phyloP scores from a whole-genome alignment of 352 stramenopile genomes.

The Pythium coloratum region DNA sequence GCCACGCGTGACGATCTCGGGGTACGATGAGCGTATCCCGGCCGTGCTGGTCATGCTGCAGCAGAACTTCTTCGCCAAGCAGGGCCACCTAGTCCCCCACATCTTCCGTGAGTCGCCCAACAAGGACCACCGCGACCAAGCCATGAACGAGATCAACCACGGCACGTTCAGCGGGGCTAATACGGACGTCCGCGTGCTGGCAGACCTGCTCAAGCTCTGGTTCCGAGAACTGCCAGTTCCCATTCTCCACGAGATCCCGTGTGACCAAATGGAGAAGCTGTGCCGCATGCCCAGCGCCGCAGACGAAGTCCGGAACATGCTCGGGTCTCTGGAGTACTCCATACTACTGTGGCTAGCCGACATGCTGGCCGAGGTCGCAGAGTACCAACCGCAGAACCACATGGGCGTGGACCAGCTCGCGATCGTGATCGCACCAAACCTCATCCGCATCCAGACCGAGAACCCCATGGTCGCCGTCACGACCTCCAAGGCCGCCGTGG shows the following conservation, averaged over 20 bases:
- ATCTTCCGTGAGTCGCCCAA: constrained; percentile 89
- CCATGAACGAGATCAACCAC: constrained; percentile 84
- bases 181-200: constrained; percentile 81
- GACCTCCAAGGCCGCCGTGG: constrained; percentile 83
- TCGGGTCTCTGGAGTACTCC: constrained; percentile 50
- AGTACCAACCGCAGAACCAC: constrained; percentile 74
- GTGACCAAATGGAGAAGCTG: constrained; percentile 66
- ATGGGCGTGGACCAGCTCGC: constrained; percentile 91
- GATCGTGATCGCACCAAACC: constrained; percentile 89
- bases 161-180: constrained; percentile 62
- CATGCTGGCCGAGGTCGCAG: constrained; percentile 67
- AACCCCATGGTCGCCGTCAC: constrained; percentile 87
- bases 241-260: constrained; percentile 78
- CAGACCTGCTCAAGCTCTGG: constrained; percentile 90
- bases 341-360: constrained; percentile 87
- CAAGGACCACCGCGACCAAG: constrained; percentile 81
- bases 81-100: constrained; percentile 64
- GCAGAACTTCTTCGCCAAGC: constrained; percentile 71
- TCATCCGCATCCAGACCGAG: constrained; percentile 83
- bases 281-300: constrained; percentile 32
- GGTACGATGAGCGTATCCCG: constrained; percentile 79
- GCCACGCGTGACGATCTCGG: constrained; percentile 53
- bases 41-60: constrained; percentile 87
- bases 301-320: constrained; percentile 45
- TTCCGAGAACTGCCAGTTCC: constrained; percentile 85